These are phyloP conservation scores for Penicillium coffeae DNA, from an alignment of 495 filamentous ascomycete genomes.

Conservation along the genomic window DNA sequence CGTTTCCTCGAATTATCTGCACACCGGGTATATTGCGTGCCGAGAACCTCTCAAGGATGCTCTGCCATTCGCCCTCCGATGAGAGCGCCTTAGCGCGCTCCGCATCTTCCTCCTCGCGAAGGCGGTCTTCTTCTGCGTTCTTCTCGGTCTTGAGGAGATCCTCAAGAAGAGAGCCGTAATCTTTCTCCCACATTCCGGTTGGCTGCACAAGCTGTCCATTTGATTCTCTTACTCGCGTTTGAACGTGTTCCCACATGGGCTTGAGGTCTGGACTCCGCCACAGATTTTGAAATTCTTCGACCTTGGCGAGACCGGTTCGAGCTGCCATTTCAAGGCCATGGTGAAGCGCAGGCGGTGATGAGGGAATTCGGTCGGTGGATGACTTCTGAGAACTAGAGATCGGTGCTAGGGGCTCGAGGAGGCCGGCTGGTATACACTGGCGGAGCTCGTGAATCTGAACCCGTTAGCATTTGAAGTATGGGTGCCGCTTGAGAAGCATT, in stretches of 20 bases:
- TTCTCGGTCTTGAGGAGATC: conserved; percentile 27
- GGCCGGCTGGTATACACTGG: conserved; percentile 34
- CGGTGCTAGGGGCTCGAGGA: conserved; percentile 34
- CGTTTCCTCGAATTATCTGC: conserved; percentile 16
- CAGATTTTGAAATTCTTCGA: conserved; percentile 29
- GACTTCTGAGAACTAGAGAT: conserved; percentile 26
- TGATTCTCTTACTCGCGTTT: conserved; percentile 32
- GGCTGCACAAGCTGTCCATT: conserved; percentile 37
- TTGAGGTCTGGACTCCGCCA: conserved; percentile 39
- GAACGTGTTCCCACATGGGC: conserved; percentile 33
- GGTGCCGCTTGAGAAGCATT: not conserved
- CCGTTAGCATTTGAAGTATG: not conserved
- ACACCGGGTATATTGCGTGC: conserved; percentile 27
- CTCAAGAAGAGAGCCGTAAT: conserved; percentile 36
- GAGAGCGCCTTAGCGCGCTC: conserved; percentile 28
- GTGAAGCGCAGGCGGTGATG: conserved; percentile 26
- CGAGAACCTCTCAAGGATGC: conserved; percentile 28
- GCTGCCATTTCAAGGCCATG: conserved; percentile 25
- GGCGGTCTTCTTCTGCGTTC: conserved; percentile 21
- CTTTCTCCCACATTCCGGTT: conserved; percentile 38
- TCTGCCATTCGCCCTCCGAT: conserved; percentile 31
- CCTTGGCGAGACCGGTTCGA: conserved; percentile 23
- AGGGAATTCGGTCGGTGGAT: conserved; percentile 13
- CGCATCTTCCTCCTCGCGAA: conserved; percentile 22
- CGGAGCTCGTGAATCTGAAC: conserved; percentile 42